Evolutionary conservation across 1,139 yeast genomes (phyloP), one percentile per base, ranked within the genome.

Genomic region (Candida smagusa): DNA sequence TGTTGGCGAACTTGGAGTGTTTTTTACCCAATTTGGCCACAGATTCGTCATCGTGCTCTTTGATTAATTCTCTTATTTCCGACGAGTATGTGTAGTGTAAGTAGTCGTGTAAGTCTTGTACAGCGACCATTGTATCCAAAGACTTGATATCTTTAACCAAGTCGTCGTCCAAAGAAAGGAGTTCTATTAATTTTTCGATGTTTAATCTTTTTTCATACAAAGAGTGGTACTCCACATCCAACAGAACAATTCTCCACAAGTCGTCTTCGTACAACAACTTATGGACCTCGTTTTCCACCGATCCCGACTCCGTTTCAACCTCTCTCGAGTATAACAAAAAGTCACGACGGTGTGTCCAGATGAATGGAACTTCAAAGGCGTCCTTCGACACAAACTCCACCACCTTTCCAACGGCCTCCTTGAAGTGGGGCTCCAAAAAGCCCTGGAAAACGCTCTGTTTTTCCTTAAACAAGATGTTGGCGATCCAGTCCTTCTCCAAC

Each of bases 321-420:
- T 78, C 82, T 50, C 77, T 83, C 9, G 86, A 75, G 48, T 70
- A 69, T 37, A 84, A 68, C 28, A 88, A 70, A 56, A 85, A 89
- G 60, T 92, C 97, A 59, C 95, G 84, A 58, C 97, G 85, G 55
- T 89, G 96, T 27, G 90, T 84, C 87, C 96, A 90, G 43, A 92
- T 89, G 55, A 89, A 87, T n/a, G 98, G 97, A 3, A 92, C 96
- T 57, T 92, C 99, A 45, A 84, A 74, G 38, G 83, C 73, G 37
- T 89, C 95, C 48, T 79, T 81, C 9, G 89, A 74, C 27, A 92
- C 68, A 53, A 89, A 89, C 46, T 79, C 89, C 29, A 92, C 79
- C 1, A 85, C 90, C 47, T 84, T 79, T 22, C 79, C 78, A 11
- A 90, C 86, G 1, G 96, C 83, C 32, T 71, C 74, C 40, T 72